Evolutionary conservation across 2,329 filamentous ascomycete genomes (phyloP), one percentile per base, ranked within the genome.

Genomic region (Colletotrichum spinosum): DNA sequence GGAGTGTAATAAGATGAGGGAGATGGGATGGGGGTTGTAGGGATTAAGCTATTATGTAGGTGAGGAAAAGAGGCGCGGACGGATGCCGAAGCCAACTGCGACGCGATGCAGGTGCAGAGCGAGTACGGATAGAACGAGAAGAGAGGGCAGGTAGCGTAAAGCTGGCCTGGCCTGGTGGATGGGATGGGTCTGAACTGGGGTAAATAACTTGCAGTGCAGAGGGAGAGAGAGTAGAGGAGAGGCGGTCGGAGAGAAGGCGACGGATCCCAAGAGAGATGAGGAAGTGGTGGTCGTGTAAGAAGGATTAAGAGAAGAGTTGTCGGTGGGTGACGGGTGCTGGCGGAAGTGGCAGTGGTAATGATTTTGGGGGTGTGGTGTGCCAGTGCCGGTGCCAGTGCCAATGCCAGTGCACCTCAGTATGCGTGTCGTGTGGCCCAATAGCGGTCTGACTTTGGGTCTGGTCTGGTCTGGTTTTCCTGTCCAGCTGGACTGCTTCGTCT

Each of bases 11-110:
- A 52, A 60, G 59, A 48, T 53, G 59, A 53, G 54, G 45, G 61
- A 63, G 58, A 54, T 59, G 55, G 57, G 55, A 61, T 41, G 63
- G 59, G 65, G 48, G 25, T 25, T 42, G 63, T 63, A 63, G 63
- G 58, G 42, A 66, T 66, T 63, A 66, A 56, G 17, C 52, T 57
- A 57, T 63, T 66, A 66, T 66, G 63, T 66, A 66, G 63, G 57
- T 50, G 49, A 12, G 25, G 25, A 25, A 25, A 25, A 25, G 25
- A 25, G 25, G 25, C 25, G 25, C 25, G 25, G 25, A 25, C 25
- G 25, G 25, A 25, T 25, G 25, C 25, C 25, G 25, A 25, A 25
- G 25, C 25, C 25, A 25, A 25, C 25, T 25, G 25, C 25, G 25
- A 25, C 25, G 25, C 25, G 25, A 25, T 25, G 25, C 25, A 25